These are phyloP conservation scores for Aspergillus diversus DNA, from an alignment of 495 filamentous ascomycete genomes.

Conservation along the genomic window DNA sequence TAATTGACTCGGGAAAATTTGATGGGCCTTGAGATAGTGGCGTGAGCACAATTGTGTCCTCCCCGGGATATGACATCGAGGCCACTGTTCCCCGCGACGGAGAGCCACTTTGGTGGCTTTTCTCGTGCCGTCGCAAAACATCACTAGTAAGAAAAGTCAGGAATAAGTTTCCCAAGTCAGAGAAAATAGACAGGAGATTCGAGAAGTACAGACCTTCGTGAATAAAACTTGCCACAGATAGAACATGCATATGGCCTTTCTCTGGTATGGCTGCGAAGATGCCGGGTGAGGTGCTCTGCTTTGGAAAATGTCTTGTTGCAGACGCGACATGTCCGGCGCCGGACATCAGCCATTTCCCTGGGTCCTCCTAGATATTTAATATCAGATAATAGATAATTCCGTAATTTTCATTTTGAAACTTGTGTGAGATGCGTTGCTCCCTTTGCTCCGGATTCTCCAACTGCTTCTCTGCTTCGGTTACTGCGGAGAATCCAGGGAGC, in stretches of 20 bases:
- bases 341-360: background rate
- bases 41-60: background rate
- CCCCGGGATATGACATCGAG: background rate
- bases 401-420: background rate
- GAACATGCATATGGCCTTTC: conserved; percentile 37
- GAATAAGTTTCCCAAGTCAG: no score
- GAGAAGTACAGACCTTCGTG: conserved; percentile 26
- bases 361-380: background rate
- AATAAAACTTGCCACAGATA: conserved; percentile 34
- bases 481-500: no score
- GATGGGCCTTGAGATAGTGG: background rate
- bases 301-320: conserved; percentile 38
- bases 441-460: no score
- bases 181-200: no score
- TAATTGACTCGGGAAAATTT: background rate
- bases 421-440: no score
- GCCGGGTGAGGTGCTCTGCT: conserved; percentile 36
- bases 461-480: no score
- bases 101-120: conserved; percentile 19
- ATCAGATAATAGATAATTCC: background rate
- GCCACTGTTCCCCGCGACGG: background rate
- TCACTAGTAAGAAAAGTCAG: conserved; percentile 24
- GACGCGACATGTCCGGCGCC: conserved; percentile 13
- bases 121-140: conserved; percentile 32
- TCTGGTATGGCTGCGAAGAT: conserved; percentile 39